A percentile compares a stretch with the other conserved stretches of the same genome.
phyloP scores from a whole-genome alignment of 1,284 basidiomycete species.

The Wallemia hederae region DNA sequence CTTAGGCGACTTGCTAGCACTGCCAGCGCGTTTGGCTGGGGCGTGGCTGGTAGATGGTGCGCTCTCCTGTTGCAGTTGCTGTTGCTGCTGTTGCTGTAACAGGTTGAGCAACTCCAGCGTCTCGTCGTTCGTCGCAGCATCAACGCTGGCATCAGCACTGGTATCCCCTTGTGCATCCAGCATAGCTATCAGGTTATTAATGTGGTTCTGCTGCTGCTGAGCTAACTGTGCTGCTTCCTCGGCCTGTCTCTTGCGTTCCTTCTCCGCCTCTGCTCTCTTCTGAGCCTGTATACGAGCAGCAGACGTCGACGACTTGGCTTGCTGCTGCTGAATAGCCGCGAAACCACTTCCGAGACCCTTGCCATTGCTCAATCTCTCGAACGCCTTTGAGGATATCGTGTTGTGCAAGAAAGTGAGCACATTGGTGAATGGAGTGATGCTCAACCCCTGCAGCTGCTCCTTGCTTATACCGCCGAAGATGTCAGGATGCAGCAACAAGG shows the following conservation, averaged over 20 bases:
- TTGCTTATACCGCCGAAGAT: not conserved
- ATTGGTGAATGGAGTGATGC: not conserved
- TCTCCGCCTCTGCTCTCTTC: not conserved
- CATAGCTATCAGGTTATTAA: not conserved
- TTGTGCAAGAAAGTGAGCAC: not conserved
- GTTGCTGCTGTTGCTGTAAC: not conserved
- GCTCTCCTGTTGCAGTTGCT: not conserved
- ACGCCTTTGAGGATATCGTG: not conserved
- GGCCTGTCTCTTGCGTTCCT: not conserved
- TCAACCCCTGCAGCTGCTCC: not conserved
- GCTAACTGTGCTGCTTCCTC: not conserved
- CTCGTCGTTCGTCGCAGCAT: not conserved
- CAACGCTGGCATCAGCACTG: not conserved
- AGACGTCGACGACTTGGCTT: not conserved
- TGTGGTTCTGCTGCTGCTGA: not conserved
- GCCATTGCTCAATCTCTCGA: not conserved
- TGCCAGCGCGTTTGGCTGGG: not conserved
- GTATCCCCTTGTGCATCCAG: not conserved
- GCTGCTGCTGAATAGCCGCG: not conserved
- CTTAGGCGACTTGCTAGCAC: too few species aligned
- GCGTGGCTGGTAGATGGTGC: not conserved
- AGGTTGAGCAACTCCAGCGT: not conserved
- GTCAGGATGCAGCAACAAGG: not conserved
- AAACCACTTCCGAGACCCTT: not conserved
- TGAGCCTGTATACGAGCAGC: not conserved